phyloP scores from a whole-genome alignment of 2,329 filamentous ascomycete genomes.

The Macroventuria anomochaeta region DNA sequence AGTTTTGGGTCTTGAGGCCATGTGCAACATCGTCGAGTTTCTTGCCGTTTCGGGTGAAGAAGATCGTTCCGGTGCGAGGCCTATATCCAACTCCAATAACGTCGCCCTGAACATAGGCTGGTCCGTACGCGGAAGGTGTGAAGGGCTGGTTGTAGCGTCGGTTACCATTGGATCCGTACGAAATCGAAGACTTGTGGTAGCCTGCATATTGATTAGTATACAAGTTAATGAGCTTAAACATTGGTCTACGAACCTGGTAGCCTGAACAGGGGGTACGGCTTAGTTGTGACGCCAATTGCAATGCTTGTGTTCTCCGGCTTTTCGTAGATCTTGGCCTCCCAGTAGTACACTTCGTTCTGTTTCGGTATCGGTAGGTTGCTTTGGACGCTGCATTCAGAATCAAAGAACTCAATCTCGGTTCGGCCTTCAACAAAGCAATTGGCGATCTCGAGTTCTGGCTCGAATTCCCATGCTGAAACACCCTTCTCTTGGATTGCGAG shows the following conservation, averaged over 20 bases:
- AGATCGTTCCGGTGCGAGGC: conserved; percentile 90
- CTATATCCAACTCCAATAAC: conserved; percentile 95
- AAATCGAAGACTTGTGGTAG: conserved; percentile 89
- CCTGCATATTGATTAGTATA: conserved; percentile 59
- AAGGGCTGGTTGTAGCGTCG: conserved; percentile 95
- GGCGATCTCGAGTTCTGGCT: conserved; percentile 97
- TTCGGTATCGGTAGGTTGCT: conserved; percentile 97
- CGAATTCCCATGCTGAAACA: conserved; percentile 99
- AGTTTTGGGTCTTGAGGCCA: conserved; percentile 91
- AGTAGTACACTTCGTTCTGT: conserved; percentile 99
- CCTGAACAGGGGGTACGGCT: conserved; percentile 94
- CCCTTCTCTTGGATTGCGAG: conserved; percentile 99
- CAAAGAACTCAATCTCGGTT: conserved; percentile 98
- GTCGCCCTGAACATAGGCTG: conserved; percentile 87
- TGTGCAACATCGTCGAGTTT: conserved; percentile 94
- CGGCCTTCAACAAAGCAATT: conserved; percentile 97
- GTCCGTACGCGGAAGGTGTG: conserved; percentile 77
- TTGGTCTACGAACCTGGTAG: conserved; percentile 73
- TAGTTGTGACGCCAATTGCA: conserved; percentile 93
- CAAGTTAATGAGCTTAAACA: background rate
- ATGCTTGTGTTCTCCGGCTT: conserved; percentile 89
- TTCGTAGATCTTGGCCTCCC: conserved; percentile 98
- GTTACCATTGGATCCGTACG: conserved; percentile 86
- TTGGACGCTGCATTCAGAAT: conserved; percentile 96
- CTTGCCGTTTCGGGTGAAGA: conserved; percentile 98